Evolutionary conservation across 2,329 filamentous ascomycete species (phyloP), one percentile per base, ranked within the genome.

Genomic region (Dactylellina drechsleri): DNA sequence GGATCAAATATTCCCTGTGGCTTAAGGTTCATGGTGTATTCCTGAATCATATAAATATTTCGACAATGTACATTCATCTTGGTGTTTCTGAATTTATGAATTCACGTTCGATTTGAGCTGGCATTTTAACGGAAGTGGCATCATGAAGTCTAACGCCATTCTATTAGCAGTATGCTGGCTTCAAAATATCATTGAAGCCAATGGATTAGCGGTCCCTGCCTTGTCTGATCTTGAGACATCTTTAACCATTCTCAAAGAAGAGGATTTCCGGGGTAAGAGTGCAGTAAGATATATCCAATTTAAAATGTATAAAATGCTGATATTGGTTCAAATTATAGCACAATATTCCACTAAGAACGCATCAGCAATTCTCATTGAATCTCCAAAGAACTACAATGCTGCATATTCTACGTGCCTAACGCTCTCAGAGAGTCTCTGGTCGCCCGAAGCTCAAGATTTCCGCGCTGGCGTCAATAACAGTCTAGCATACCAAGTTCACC

Each of bases 401-500:
- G 59, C 47, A 6, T 5, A 45, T 16, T 59, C 53, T 4, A 36
- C 36, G 4, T 65, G 67, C 23, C 3, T 4, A 20, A 36, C n/a
- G n/a, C 20, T 72, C 2, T 54, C 45, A 4, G 60, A 72, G 47
- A 13, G 10, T 2, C 52, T 72, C 5, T 65, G 67, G 67, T 59
- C 67, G 0, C 67, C 67, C 31, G 45, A 60, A 18, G 10, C 23
- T 12, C 52, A 72, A 31, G 20, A 53, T 15, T 60, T 72, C 20
- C n/a, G 7, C 7, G 45, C 59, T 1, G 67, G 67, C 6, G 43
- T 72, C 8, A 65, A 72, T 26, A 78, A 82, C 58, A 84, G 83
- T 56, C 77, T 84, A 1, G 79, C 80, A 13, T 82, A 82, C 59
- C 78, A 81, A 18, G 78, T 79, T 1, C 75, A 70, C 2, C 78